phyloP scores from a whole-genome alignment of 73 alveolate genomes.

The Tetrahymena elliotti region DNA sequence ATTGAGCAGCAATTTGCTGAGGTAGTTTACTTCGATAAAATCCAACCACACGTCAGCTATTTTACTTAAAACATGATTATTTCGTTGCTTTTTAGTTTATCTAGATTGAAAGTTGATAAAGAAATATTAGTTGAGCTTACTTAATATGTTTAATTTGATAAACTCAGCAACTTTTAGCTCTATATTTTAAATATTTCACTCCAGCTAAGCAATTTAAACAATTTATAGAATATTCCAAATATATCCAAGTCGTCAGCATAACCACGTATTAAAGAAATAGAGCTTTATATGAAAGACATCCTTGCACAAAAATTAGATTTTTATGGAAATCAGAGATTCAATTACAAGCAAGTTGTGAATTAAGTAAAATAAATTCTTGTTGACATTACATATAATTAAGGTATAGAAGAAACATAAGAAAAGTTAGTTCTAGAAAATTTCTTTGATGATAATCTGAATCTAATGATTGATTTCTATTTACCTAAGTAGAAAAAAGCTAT shows the following conservation, averaged over 20 bases:
- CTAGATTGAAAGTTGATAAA: background rate
- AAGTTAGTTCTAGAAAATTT: background rate
- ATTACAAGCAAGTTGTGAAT: background rate
- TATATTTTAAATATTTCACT: background rate
- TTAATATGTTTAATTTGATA: background rate
- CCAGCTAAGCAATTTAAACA: background rate
- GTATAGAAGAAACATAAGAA: background rate
- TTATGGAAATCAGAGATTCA: background rate
- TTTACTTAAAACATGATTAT: background rate
- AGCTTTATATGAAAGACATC: background rate
- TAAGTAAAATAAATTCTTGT: background rate
- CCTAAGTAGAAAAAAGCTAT: background rate
- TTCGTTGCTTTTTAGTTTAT: background rate
- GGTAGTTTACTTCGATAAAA: background rate
- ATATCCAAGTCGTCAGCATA: background rate
- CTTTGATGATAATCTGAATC: background rate
- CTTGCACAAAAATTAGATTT: background rate
- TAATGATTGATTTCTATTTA: background rate
- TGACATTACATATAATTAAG: background rate
- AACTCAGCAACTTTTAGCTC: background rate
- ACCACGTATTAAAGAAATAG: background rate
- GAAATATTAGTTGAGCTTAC: background rate
- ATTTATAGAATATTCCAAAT: background rate
- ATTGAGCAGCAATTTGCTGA: background rate
- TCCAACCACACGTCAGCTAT: background rate